phyloP scores from a whole-genome alignment of 495 filamentous ascomycete genomes.

The Tuber umbilicatum region DNA sequence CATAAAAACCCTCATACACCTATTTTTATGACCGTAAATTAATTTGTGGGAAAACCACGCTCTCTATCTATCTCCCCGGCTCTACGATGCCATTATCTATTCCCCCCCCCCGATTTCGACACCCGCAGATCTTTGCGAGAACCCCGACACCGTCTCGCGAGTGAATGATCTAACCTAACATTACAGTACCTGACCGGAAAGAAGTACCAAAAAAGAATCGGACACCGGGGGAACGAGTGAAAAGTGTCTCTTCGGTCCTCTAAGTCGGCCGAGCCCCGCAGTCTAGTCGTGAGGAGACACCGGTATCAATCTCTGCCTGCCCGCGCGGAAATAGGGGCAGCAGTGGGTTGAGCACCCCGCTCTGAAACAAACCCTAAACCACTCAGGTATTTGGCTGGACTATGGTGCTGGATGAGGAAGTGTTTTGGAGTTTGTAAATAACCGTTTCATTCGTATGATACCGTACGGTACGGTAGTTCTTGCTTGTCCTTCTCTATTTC shows the following conservation, averaged over 20 bases:
- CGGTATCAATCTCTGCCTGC: background rate
- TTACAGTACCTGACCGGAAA: background rate
- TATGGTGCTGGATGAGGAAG: background rate
- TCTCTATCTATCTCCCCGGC: too few relatives aligned
- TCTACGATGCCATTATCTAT: background rate
- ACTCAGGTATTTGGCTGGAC: background rate
- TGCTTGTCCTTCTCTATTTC: background rate
- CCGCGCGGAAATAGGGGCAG: background rate
- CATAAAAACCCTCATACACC: background rate
- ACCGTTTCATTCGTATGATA: background rate
- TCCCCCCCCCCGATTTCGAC: background rate
- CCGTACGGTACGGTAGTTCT: background rate
- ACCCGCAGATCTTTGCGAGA: slow-evolving; percentile 1
- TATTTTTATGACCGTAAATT: slow-evolving; percentile 1
- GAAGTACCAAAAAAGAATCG: background rate
- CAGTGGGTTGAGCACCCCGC: background rate
- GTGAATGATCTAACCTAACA: background rate
- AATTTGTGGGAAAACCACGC: background rate
- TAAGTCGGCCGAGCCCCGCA: background rate
- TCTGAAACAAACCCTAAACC: slow-evolving; percentile 2
- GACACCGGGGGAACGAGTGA: background rate
- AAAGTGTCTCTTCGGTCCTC: background rate
- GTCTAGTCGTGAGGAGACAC: background rate
- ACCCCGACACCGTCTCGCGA: background rate
- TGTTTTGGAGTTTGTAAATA: background rate